A percentile compares a stretch with the other conserved stretches of the same genome.
These are phyloP conservation scores for Guyanaporus albipodus DNA, from an alignment of 768 basidiomycete species.

Conservation along the genomic window DNA sequence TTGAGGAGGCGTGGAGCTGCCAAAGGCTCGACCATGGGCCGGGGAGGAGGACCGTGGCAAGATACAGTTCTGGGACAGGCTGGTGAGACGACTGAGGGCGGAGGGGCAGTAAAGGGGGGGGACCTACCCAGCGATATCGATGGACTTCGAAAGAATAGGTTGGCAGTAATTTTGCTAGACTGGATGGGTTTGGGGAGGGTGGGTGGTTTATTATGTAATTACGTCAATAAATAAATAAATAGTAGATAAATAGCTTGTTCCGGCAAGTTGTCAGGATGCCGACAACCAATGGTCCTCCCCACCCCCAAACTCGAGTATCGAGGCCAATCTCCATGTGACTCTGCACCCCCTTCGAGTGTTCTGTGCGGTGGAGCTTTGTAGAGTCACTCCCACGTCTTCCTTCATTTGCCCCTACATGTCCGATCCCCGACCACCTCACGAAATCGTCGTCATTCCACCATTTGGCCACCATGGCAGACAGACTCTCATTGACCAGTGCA, in stretches of 20 bases:
- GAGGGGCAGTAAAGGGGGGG: no score
- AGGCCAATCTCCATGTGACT: conserved; percentile 23
- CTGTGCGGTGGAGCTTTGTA: conserved; percentile 14
- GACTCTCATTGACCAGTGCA: conserved; percentile 60
- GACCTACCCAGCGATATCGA: conserved; percentile 13
- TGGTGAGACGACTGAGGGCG: no score
- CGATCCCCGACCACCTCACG: conserved; percentile 41
- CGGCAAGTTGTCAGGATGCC: no score
- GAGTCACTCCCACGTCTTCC: conserved; percentile 2
- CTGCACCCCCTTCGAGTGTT: conserved; percentile 14
- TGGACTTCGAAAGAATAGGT: neutral
- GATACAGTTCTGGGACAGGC: neutral
- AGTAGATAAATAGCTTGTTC: no score
- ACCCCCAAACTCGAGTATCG: no score
- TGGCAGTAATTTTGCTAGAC: conserved; percentile 4
- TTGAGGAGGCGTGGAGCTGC: conserved; percentile 34
- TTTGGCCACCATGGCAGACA: conserved; percentile 36
- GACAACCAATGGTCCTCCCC: no score
- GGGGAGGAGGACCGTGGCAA: conserved; percentile 13
- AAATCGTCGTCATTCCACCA: conserved; percentile 49
- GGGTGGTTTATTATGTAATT: conserved; percentile 22
- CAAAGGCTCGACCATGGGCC: conserved; percentile 63
- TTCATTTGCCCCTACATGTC: conserved; percentile 13
- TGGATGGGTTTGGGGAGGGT: neutral
- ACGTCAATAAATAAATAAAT: neutral